Percentiles rank a stretch among this genome's conserved stretches.
Evolutionary conservation across 2,329 filamentous ascomycete genomes (phyloP).

Genomic region (Cadophora malorum): DNA sequence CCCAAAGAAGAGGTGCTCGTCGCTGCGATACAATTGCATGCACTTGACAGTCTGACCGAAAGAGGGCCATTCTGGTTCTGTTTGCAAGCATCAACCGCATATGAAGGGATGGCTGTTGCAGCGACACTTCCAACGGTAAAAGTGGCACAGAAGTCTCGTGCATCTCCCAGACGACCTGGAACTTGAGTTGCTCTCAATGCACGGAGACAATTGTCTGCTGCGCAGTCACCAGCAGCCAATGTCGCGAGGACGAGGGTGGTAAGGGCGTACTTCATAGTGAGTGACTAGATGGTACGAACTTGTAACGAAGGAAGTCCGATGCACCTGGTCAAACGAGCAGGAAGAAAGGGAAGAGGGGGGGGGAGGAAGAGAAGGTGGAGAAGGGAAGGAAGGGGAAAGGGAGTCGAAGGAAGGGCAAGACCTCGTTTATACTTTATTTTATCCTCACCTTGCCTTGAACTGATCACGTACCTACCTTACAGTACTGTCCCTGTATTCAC

Average conservation of each 20-base stretch:
- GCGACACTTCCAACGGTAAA: slow-evolving; percentile 31
- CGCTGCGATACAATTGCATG: slow-evolving; percentile 35
- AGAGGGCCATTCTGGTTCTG: slow-evolving; percentile 32
- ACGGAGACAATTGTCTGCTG: slow-evolving; percentile 49
- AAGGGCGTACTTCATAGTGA: slow-evolving; percentile 30
- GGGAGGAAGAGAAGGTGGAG: background rate
- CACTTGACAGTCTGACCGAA: slow-evolving; percentile 32
- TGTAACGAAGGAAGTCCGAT: background rate
- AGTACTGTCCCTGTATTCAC: background rate
- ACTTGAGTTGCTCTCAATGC: slow-evolving; percentile 47
- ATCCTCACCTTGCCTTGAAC: background rate
- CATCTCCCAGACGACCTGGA: slow-evolving; percentile 45
- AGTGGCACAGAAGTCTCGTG: slow-evolving; percentile 46
- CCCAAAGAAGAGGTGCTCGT: slow-evolving; percentile 20
- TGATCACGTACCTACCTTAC: slow-evolving; percentile 4
- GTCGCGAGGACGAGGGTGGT: slow-evolving; percentile 27
- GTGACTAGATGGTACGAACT: slow-evolving; percentile 9
- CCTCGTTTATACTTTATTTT: slow-evolving; percentile 9
- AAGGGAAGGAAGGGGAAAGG: background rate
- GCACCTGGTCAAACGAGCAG: background rate
- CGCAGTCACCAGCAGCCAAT: slow-evolving; percentile 38
- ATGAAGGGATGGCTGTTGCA: slow-evolving; percentile 29
- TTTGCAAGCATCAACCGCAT: slow-evolving; percentile 30
- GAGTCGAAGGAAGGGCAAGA: background rate
- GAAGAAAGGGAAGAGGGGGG: no score